A percentile compares a stretch with the other conserved stretches of the same genome.
phyloP scores from a whole-genome alignment of 257 asterid species.

The Scutellaria baicalensis region DNA sequence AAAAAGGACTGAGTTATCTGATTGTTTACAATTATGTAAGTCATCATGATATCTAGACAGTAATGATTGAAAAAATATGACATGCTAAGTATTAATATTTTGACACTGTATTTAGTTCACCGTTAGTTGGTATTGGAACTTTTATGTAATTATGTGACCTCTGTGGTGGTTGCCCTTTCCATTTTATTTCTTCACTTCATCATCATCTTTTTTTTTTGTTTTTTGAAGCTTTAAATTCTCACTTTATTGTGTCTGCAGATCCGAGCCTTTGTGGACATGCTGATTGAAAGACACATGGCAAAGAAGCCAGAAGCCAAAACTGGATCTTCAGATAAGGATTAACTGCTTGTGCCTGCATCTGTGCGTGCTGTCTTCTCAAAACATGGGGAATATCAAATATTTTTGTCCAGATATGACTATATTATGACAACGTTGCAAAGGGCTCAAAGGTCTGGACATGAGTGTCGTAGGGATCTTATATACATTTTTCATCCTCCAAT shows the following conservation, averaged over 20 bases:
- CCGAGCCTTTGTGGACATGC: slow-evolving; percentile 88
- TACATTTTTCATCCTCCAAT: slow-evolving; percentile 31
- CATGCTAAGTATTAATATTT: slow-evolving; percentile 5
- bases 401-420: slow-evolving; percentile 12
- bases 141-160: not conserved
- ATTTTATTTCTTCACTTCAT: not conserved
- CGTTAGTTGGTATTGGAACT: not conserved
- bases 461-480: slow-evolving; percentile 16
- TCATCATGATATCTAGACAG: not conserved
- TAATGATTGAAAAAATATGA: not conserved
- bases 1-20: not conserved
- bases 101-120: not conserved
- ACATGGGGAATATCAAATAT: slow-evolving; percentile 15
- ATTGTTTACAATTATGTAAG: not conserved
- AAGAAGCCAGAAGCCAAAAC: slow-evolving; percentile 51
- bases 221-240: slow-evolving; percentile 15
- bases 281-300: slow-evolving; percentile 83
- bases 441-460: slow-evolving; percentile 18
- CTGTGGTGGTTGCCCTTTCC: not conserved
- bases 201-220: not conserved
- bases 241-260: slow-evolving; percentile 48
- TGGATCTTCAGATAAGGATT: slow-evolving; percentile 33
- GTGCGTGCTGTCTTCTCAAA: slow-evolving; percentile 11
- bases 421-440: slow-evolving; percentile 21
- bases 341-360: slow-evolving; percentile 15